These are phyloP conservation scores for Vaccinium corymbosum DNA, from an alignment of 148 eudicot genomes.

Conservation along the genomic window DNA sequence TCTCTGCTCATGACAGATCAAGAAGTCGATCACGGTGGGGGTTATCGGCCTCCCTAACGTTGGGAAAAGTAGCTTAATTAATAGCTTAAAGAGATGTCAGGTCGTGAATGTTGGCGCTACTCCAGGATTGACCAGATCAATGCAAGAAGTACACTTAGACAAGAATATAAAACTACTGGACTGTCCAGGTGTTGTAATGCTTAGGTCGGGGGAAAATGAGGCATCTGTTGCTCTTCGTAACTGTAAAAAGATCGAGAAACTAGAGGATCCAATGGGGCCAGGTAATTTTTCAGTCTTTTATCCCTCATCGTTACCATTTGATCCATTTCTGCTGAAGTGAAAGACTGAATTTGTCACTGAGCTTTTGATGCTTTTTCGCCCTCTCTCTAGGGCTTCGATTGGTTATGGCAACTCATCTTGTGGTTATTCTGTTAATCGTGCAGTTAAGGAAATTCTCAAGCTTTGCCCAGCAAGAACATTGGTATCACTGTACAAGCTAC, in stretches of 20 bases:
- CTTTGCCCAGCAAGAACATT: constrained; percentile 71
- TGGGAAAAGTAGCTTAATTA: constrained; percentile 96
- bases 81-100: constrained; percentile 93
- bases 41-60: constrained; percentile 93
- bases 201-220: constrained; percentile 65
- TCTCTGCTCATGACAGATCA: constrained; percentile 50
- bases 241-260: constrained; percentile 90
- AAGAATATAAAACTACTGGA: constrained; percentile 89
- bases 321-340: background rate
- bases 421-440: constrained; percentile 3
- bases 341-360: background rate
- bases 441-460: constrained; percentile 91
- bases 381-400: background rate
- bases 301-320: background rate
- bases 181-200: constrained; percentile 98
- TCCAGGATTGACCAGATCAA: constrained; percentile 89
- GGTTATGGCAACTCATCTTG: constrained; percentile 1
- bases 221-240: constrained; percentile 78
- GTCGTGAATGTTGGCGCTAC: constrained; percentile 93
- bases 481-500: constrained; percentile 74
- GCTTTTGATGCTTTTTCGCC: background rate
- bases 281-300: constrained; percentile 34
- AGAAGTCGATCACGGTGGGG: constrained; percentile 88
- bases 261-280: constrained; percentile 79
- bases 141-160: constrained; percentile 97